phyloP scores from a whole-genome alignment of 306 rosid species.

The Luffa acutangula region DNA sequence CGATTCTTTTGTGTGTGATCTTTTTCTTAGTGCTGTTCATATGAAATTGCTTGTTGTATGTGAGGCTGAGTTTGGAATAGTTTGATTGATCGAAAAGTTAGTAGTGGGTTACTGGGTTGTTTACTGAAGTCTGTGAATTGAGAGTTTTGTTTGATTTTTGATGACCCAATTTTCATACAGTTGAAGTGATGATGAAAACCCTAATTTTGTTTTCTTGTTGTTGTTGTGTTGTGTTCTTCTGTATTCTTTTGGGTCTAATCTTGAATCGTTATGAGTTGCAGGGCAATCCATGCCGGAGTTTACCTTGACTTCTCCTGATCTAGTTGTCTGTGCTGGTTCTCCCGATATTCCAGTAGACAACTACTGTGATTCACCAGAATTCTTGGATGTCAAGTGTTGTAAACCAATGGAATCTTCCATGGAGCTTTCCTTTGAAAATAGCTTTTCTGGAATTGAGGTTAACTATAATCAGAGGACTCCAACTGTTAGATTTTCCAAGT shows the following conservation, averaged over 20 bases:
- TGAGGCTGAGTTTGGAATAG: not conserved
- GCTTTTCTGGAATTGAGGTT: slow-evolving; percentile 40
- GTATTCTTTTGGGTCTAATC: not conserved
- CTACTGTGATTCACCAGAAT: slow-evolving; percentile 46
- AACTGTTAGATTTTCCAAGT: slow-evolving; percentile 58
- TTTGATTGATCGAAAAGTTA: not conserved
- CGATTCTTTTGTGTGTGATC: not conserved
- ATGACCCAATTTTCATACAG: not conserved
- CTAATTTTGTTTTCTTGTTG: not conserved
- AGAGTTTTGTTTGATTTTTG: not conserved
- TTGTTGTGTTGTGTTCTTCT: not conserved
- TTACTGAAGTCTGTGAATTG: not conserved
- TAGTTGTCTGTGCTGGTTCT: slow-evolving; percentile 52
- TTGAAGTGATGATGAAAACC: not conserved
- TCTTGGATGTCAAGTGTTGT: slow-evolving; percentile 25
- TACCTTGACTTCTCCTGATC: slow-evolving; percentile 55
- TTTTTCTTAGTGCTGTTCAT: not conserved
- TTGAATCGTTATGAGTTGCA: slow-evolving; percentile 17
- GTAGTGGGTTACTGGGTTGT: not conserved
- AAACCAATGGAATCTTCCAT: slow-evolving; percentile 36
- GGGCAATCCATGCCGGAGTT: slow-evolving; percentile 38
- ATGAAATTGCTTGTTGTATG: not conserved
- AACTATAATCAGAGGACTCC: slow-evolving; percentile 29
- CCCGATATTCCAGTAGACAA: slow-evolving; percentile 38
- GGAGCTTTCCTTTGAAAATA: slow-evolving; percentile 81